Base-by-base conservation (phyloP, 2,329 filamentous ascomycete species). In the Nothophoma quercina region DNA sequence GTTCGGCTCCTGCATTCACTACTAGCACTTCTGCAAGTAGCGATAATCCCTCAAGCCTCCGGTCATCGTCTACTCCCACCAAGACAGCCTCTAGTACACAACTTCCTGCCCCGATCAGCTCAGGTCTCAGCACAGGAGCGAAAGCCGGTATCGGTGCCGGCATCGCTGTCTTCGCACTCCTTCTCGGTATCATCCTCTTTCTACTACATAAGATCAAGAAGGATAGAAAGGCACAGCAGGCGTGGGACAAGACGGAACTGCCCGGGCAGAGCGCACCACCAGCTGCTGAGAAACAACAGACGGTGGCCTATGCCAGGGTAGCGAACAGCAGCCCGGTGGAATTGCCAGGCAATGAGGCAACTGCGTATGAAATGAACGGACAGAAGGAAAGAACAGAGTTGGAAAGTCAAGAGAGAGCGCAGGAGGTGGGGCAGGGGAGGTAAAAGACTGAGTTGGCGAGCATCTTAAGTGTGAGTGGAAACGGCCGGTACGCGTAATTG, bases 71-170 rank as follows among this genome's bases (percentile, higher is more conserved):
- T n/a, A n/a, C n/a, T n/a, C n/a, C n/a, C n/a, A n/a, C n/a, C n/a
- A n/a, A n/a, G n/a, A n/a, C n/a, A n/a, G n/a, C n/a, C n/a, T n/a
- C n/a, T n/a, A n/a, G n/a, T n/a, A n/a, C n/a, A n/a, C n/a, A n/a
- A n/a, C n/a, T n/a, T n/a, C n/a, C 40, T 4, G 5, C 29, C 23
- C 5, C 35, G 13, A 15, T 25, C 28, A 22, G 4, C 4, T 16
- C 39, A 16, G 35, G 19, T 5, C 52, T 59, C 15, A 44, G 18
- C 15, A 38, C 21, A n/a, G 56, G 21, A 15, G 49, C 46, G 12
- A 54, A 51, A 44, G 52, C 53, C 4, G 56, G 53, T 8, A 54
- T 59, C n/a, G 56, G 52, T 7, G 38, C 40, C 22, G 56, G 45
- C 13, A 40, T 45, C 13, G 40, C 41, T 15, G 45, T 54, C 13